phyloP scores from a whole-genome alignment of 371 early-diverging fungal species.

The Lichtheimia ornata region DNA sequence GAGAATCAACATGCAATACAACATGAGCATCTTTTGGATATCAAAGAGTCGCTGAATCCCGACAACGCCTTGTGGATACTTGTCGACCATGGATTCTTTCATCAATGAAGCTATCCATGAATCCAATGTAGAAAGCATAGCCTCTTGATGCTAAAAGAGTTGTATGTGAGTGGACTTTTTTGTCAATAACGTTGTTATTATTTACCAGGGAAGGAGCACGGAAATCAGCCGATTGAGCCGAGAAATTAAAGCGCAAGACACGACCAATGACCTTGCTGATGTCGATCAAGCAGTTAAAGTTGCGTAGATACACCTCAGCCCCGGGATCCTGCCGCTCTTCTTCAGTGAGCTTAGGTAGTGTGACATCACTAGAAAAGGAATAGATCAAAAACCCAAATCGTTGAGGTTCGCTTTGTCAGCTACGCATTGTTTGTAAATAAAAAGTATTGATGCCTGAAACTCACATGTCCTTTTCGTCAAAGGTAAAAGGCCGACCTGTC shows the following conservation, averaged over 20 bases:
- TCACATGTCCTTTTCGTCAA: constrained; percentile 52
- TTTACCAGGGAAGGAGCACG: constrained; percentile 35
- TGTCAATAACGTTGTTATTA: background rate
- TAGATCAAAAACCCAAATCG: background rate
- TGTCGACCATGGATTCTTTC: constrained; percentile 4
- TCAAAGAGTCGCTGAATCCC: constrained; percentile 14
- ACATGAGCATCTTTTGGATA: constrained; percentile 12
- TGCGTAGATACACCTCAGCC: constrained; percentile 19
- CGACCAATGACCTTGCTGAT: constrained; percentile 39
- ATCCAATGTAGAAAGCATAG: constrained; percentile 30
- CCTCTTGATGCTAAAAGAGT: constrained; percentile 23
- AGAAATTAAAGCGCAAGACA: constrained; percentile 41
- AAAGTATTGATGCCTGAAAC: constrained; percentile 4
- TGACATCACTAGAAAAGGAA: constrained; percentile 1
- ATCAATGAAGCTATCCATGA: constrained; percentile 26
- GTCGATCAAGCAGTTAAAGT: constrained; percentile 28
- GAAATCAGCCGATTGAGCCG: constrained; percentile 34
- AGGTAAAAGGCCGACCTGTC: constrained; percentile 41
- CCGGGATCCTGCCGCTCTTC: constrained; percentile 7
- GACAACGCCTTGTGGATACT: background rate
- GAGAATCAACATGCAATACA: constrained; percentile 34
- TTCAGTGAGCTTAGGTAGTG: constrained; percentile 3
- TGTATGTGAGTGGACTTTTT: background rate
- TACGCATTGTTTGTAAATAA: constrained; percentile 6
- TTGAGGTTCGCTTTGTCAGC: constrained; percentile 7